Conservation (phyloP, 2,329 filamentous ascomycete genomes). For the Venturia pyrina region DNA sequence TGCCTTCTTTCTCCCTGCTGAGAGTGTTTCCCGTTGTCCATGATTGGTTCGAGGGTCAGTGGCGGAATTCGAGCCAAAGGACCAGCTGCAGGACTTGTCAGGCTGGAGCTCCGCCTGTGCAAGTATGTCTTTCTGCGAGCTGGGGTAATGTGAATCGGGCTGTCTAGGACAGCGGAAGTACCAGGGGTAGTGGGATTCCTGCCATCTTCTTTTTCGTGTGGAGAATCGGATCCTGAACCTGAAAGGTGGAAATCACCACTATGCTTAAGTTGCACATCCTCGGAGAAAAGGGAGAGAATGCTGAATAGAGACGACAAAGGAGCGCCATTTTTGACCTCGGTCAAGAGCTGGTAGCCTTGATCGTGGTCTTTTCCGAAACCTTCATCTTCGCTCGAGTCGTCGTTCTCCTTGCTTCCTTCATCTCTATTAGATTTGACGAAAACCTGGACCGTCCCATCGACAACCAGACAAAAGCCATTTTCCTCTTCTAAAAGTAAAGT, state of each 20-base stretch:
- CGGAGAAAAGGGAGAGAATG: conserved; percentile 92
- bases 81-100: conserved; percentile 27
- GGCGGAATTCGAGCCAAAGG: conserved; percentile 56
- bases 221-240: conserved; percentile 14
- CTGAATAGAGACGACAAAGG: conserved; percentile 98
- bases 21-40: conserved; percentile 21
- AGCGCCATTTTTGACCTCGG: conserved; percentile 93
- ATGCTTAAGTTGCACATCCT: conserved; percentile 73
- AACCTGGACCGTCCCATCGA: conserved; percentile 92
- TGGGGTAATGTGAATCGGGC: not conserved
- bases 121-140: conserved; percentile 8
- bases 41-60: conserved; percentile 52
- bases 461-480: conserved; percentile 94
- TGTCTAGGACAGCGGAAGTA: conserved; percentile 2
- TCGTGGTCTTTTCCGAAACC: conserved; percentile 46
- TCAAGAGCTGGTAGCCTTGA: conserved; percentile 88
- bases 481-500: conserved; percentile 93
- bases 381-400: conserved; percentile 30
- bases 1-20: conserved; percentile 1
- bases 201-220: not conserved
- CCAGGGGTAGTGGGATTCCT: not conserved
- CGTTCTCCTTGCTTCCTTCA: conserved; percentile 30
- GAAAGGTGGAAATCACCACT: conserved; percentile 52
- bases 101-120: conserved; percentile 21
- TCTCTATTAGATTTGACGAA: conserved; percentile 82